A percentile compares a stretch with the other conserved stretches of the same genome.
These are phyloP conservation scores for Pulicaria dysenterica DNA, from an alignment of 129 eudicot species.

Conservation along the genomic window DNA sequence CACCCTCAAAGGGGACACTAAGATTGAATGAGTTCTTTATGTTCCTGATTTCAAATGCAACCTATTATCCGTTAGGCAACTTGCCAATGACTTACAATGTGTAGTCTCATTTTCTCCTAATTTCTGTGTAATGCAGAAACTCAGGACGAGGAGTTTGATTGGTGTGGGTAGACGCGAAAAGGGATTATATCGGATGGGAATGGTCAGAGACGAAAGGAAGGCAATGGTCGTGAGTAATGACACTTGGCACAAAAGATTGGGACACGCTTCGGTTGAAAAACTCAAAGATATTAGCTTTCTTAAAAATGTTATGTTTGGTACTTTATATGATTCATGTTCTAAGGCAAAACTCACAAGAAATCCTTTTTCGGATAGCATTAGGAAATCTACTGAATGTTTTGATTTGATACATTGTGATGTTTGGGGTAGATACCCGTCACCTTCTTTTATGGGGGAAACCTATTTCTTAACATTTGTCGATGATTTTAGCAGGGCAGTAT, in stretches of 20 bases:
- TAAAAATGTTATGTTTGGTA: neutral
- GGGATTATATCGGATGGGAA: neutral
- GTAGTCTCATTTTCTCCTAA: neutral
- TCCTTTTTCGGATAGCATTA: neutral
- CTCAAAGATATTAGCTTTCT: neutral
- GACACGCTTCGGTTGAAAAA: neutral
- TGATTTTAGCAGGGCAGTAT: neutral
- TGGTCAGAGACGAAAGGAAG: neutral
- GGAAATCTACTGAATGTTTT: neutral
- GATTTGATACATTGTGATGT: neutral
- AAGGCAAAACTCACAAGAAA: neutral
- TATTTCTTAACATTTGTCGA: neutral
- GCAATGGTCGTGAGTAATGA: neutral
- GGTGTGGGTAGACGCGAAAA: neutral
- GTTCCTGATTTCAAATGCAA: neutral
- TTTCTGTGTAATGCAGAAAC: neutral
- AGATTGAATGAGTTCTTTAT: neutral
- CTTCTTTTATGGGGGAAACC: too few species aligned
- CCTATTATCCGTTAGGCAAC: neutral
- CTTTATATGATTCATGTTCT: neutral
- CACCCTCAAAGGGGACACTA: conserved; percentile 1
- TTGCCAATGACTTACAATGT: neutral
- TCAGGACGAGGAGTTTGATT: neutral
- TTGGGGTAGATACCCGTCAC: neutral
- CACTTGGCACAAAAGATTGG: neutral